Evolutionary conservation across 2,329 filamentous ascomycete genomes (phyloP).

Genomic region (Rutstroemia sp.): DNA sequence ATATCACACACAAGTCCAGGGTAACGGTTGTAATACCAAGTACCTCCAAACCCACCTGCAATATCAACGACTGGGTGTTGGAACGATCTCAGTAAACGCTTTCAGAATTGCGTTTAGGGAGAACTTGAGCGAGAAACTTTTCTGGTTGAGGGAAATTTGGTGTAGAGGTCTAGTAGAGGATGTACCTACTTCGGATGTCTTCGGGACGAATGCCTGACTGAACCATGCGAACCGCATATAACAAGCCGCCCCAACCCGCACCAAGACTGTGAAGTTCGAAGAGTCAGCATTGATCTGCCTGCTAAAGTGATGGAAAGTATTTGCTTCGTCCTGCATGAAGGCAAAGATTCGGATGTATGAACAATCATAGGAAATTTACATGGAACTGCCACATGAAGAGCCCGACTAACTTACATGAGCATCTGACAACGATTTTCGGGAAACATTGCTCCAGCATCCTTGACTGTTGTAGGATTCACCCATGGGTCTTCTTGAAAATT

Average conservation of each 20-base stretch:
- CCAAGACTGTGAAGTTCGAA: neutral
- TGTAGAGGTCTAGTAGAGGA: neutral
- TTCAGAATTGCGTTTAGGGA: neutral
- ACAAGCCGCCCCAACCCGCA: neutral
- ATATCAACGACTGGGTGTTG: neutral
- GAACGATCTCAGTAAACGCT: neutral
- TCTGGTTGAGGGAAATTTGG: neutral
- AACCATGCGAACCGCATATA: neutral
- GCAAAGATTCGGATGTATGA: neutral
- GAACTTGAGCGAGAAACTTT: neutral
- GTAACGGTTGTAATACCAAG: constrained; percentile 42
- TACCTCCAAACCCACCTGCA: constrained; percentile 38
- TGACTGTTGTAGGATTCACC: neutral
- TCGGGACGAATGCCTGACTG: neutral
- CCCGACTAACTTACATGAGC: neutral
- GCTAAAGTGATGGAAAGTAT: neutral
- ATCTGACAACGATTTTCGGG: neutral
- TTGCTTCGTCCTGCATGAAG: neutral
- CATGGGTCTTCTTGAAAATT: neutral
- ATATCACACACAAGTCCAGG: constrained; percentile 40
- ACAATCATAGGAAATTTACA: neutral
- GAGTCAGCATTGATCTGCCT: neutral
- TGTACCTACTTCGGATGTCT: neutral
- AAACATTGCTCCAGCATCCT: neutral
- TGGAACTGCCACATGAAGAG: neutral